A percentile compares a stretch with the other conserved stretches of the same genome.
These are phyloP conservation scores for Podospora didyma DNA, from an alignment of 495 filamentous ascomycete species.

Conservation along the genomic window DNA sequence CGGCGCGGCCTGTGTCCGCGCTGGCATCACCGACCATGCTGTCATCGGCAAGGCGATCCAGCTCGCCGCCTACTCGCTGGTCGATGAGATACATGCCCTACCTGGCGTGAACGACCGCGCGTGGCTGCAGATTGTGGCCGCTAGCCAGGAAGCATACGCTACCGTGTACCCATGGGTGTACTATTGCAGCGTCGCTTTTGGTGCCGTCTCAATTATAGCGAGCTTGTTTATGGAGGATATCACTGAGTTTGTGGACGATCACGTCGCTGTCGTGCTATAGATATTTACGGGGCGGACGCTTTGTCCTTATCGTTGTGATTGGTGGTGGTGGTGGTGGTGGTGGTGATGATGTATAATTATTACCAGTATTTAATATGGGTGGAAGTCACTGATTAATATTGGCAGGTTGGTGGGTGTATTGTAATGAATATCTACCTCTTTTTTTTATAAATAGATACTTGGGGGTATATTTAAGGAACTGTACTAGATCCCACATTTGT, in stretches of 20 bases:
- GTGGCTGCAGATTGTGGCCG: constrained; percentile 55
- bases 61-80: constrained; percentile 53
- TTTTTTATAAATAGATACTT: too few relatives aligned
- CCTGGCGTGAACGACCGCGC: constrained; percentile 56
- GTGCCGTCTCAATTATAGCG: constrained; percentile 56
- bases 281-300: too few relatives aligned
- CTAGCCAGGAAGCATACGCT: constrained; percentile 60
- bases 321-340: too few relatives aligned
- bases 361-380: too few relatives aligned
- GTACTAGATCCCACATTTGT: too few relatives aligned
- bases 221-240: constrained; percentile 63
- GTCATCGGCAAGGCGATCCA: constrained; percentile 46
- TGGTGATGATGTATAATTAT: too few relatives aligned
- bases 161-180: constrained; percentile 66
- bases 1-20: constrained; percentile 47
- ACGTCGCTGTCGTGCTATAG: constrained; percentile 61
- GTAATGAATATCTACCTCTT: too few relatives aligned
- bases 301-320: too few relatives aligned
- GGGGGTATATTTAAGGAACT: too few relatives aligned
- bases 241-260: constrained; percentile 62
- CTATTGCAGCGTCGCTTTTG: constrained; percentile 65
- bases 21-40: constrained; percentile 48
- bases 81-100: constrained; percentile 49
- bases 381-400: too few relatives aligned
- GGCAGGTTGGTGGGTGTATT: too few relatives aligned